Base-by-base conservation (phyloP, 2,329 filamentous ascomycete species). In the Monosporascus cannonballus region DNA sequence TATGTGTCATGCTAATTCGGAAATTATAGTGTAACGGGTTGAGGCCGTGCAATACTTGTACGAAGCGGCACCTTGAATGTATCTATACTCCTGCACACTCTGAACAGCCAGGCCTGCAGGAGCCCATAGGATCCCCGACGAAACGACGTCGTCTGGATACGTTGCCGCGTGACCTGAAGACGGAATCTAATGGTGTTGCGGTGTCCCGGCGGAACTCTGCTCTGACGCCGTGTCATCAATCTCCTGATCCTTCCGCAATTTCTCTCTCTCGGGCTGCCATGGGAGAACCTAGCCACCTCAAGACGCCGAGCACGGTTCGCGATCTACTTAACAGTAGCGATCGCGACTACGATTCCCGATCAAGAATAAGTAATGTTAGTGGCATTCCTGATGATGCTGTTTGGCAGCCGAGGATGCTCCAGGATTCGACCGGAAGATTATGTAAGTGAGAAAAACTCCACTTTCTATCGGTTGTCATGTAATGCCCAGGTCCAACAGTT, bases 21-120 rank as follows among this genome's bases (percentile, higher is more conserved):
- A 46, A 15, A 27, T 54, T 49, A 54, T 58, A 85, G 81, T 85
- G 81, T 67, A 81, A 85, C 67, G 81, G 81, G 25, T 62, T 73
- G 47, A 73, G 71, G 49, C 81, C 81, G 38, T 86, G 83, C 66
- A 75, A 74, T 54, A 80, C 78, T 24, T 86, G 83, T 67, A 69
- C 72, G 45, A 84, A 81, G 68, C 76, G 79, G 64, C 69, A 63
- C 20, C 64, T 77, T 51, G 62, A 58, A 4, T 80, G 77, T 58
- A 60, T 67, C 27, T 80, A 79, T 59, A 68, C 67, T n/a, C 57
- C 71, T 54, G 60, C 64, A 50, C 61, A 55, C 47, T 55, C 63
- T 46, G 66, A 70, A 48, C 53, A 64, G 54, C 53, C 59, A 18
- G 56, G 56, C 52, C 60, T 63, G 30, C 61, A 60, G 50, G 63